These are phyloP conservation scores for Annulohypoxylon maeteangense DNA, from an alignment of 495 filamentous ascomycete genomes.

Conservation along the genomic window DNA sequence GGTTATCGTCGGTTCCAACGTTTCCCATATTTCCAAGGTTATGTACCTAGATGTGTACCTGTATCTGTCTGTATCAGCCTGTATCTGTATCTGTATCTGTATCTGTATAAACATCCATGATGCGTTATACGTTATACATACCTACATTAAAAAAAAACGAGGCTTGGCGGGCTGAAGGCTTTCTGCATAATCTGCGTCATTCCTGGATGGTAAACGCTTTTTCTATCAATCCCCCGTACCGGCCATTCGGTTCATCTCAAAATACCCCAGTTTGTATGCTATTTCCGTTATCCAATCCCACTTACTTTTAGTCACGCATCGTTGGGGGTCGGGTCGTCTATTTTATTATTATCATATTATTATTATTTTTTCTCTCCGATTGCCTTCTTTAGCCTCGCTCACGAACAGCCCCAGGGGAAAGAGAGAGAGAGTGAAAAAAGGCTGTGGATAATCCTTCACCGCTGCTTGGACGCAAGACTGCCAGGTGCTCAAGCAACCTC, in stretches of 20 bases:
- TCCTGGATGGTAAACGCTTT: constrained; percentile 34
- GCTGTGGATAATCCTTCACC: constrained; percentile 50
- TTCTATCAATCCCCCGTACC: constrained; percentile 39
- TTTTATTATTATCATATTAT: too few species aligned
- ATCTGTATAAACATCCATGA: too few species aligned
- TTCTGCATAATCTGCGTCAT: constrained; percentile 48
- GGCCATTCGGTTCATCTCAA: constrained; percentile 43
- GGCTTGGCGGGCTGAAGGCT: constrained; percentile 42
- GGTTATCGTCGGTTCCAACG: constrained; percentile 28
- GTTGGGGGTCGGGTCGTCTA: constrained; percentile 12
- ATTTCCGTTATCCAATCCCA: constrained; percentile 45
- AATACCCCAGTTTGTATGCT: constrained; percentile 43
- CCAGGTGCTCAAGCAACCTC: constrained; percentile 18
- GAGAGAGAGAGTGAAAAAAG: constrained; percentile 8
- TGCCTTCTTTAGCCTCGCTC: constrained; percentile 32
- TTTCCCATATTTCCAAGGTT: not conserved
- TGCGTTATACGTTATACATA: constrained; percentile 5
- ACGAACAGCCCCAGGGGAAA: constrained; percentile 16
- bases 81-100: too few species aligned
- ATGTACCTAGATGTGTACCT: too few species aligned
- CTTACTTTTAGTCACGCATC: constrained; percentile 22
- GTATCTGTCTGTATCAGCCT: too few species aligned
- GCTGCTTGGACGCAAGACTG: constrained; percentile 41
- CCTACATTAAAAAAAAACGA: constrained; percentile 7
- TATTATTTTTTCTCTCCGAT: constrained; percentile 31